Percentiles rank a stretch among this genome's conserved stretches.
Conservation (phyloP, 768 basidiomycete species). For the Xerocomellus dryophilus region DNA sequence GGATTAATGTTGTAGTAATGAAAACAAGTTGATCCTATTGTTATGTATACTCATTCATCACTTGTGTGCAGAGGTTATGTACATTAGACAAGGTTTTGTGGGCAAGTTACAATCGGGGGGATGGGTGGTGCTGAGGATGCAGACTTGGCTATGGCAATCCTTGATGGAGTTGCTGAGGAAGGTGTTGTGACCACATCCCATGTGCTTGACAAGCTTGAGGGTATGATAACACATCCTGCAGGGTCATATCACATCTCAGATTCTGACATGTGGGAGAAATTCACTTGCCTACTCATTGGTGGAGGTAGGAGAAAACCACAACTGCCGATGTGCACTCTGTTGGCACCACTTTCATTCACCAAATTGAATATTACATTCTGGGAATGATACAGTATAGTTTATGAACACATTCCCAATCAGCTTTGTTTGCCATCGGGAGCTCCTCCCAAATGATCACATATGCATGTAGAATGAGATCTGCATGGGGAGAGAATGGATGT, state of each 20-base stretch:
- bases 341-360: neutral
- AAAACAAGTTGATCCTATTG: too few species aligned
- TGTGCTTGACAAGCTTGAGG: constrained; percentile 50
- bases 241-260: neutral
- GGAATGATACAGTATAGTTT: too few species aligned
- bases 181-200: constrained; percentile 54
- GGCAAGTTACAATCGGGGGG: constrained; percentile 41
- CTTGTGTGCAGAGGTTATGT: too few species aligned
- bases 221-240: constrained; percentile 61
- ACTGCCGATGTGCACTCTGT: neutral
- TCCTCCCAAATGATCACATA: too few species aligned
- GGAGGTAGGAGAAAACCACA: constrained; percentile 47
- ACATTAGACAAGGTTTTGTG: constrained; percentile 36
- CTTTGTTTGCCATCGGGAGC: too few species aligned
- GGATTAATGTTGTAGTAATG: too few species aligned
- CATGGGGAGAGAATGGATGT: too few species aligned
- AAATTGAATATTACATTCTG: neutral
- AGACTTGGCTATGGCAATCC: constrained; percentile 51
- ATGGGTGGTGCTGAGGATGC: constrained; percentile 50
- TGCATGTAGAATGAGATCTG: too few species aligned
- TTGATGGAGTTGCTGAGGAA: constrained; percentile 41
- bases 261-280: constrained; percentile 2
- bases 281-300: constrained; percentile 41
- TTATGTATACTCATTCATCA: too few species aligned
- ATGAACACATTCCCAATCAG: too few species aligned